Evolutionary conservation across 306 rosid species (phyloP).

Genomic region (Ceratonia siliqua): DNA sequence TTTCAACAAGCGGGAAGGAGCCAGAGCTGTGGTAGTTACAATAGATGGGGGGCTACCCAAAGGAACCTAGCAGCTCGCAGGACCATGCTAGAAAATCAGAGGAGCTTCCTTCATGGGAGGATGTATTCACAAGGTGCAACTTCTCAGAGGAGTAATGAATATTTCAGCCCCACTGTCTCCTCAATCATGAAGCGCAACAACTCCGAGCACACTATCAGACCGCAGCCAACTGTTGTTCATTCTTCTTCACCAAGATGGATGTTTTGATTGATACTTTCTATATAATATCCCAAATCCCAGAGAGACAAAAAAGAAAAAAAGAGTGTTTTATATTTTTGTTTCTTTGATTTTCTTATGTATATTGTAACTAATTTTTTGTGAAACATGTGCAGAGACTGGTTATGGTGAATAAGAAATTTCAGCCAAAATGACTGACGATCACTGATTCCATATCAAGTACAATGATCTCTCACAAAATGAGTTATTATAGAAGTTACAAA

Average conservation of each 20-base stretch:
- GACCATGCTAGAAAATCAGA: conserved; percentile 67
- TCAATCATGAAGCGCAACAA: conserved; percentile 87
- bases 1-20: conserved; percentile 92
- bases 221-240: conserved; percentile 73
- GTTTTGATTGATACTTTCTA: conserved; percentile 51
- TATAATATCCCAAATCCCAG: conserved; percentile 8
- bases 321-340: conserved; percentile 43
- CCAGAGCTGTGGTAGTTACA: conserved; percentile 90
- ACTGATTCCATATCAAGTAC: neutral
- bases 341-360: conserved; percentile 41
- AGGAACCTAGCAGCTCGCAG: conserved; percentile 67
- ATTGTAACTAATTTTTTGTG: conserved; percentile 44
- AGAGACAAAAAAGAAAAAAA: conserved; percentile 33
- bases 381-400: conserved; percentile 43
- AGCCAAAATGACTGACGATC: conserved; percentile 40
- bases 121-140: conserved; percentile 88
- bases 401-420: conserved; percentile 62
- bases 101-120: conserved; percentile 78
- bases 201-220: conserved; percentile 63
- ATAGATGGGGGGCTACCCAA: conserved; percentile 68
- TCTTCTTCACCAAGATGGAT: conserved; percentile 97
- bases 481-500: neutral
- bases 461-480: neutral
- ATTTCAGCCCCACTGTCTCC: conserved; percentile 87
- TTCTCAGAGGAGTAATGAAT: conserved; percentile 92